Percentiles rank a stretch among this genome's conserved stretches.
These are phyloP conservation scores for Evernia prunastri DNA, from an alignment of 495 filamentous ascomycete species.

Conservation along the genomic window DNA sequence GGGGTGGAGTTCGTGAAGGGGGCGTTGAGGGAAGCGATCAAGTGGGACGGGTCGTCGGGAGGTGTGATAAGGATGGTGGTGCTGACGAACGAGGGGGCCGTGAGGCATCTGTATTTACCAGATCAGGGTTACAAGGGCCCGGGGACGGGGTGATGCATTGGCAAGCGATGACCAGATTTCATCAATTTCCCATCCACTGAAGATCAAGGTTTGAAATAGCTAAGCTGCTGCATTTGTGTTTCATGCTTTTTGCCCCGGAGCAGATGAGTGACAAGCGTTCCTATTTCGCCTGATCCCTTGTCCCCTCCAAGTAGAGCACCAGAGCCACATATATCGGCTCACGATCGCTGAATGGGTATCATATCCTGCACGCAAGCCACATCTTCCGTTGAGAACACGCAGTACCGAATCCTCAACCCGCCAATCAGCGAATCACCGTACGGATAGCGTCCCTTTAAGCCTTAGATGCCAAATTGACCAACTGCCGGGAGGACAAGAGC, in stretches of 20 bases:
- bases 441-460: too few relatives aligned
- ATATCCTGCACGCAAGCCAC: too few relatives aligned
- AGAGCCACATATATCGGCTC: too few relatives aligned
- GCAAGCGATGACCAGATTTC: neutral
- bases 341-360: too few relatives aligned
- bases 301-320: too few relatives aligned
- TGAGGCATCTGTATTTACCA: conserved; percentile 83
- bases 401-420: too few relatives aligned
- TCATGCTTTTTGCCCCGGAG: neutral
- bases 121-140: conserved; percentile 73
- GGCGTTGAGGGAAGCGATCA: conserved; percentile 86
- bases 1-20: conserved; percentile 92
- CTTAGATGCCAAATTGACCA: too few relatives aligned
- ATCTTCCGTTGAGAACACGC: neutral
- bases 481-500: too few relatives aligned
- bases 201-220: too few relatives aligned
- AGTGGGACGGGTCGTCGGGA: conserved; percentile 98
- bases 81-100: conserved; percentile 77
- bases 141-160: conserved; percentile 38
- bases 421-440: too few relatives aligned
- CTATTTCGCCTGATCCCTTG: too few relatives aligned
- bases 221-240: neutral
- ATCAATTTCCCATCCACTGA: neutral
- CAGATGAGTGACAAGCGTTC: too few relatives aligned
- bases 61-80: conserved; percentile 98